A percentile compares a stretch with the other conserved stretches of the same genome.
phyloP scores from a whole-genome alignment of 148 eudicot genomes.

The Rheum nobile region DNA sequence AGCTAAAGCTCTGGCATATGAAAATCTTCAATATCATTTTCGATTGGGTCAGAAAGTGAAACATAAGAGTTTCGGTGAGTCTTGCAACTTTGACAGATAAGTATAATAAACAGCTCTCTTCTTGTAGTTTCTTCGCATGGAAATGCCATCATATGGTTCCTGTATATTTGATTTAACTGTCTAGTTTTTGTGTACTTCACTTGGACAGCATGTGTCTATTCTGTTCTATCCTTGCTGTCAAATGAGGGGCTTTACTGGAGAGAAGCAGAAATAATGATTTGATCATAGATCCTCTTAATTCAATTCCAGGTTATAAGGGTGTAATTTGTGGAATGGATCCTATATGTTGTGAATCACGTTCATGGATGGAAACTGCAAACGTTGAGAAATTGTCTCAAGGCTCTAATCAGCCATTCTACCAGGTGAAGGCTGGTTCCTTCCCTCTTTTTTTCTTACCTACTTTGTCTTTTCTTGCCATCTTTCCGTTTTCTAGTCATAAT shows the following conservation, averaged over 20 bases:
- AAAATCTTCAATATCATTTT: conserved; percentile 55
- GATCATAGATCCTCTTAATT: neutral
- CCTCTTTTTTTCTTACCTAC: neutral
- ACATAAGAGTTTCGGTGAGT: conserved; percentile 77
- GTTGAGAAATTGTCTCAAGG: conserved; percentile 64
- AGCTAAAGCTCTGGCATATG: conserved; percentile 65
- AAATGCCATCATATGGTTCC: neutral
- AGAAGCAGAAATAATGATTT: neutral
- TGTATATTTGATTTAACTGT: neutral
- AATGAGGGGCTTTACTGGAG: neutral
- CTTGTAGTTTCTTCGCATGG: neutral
- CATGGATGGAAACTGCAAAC: conserved; percentile 85
- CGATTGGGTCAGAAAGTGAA: conserved; percentile 92
- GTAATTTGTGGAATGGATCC: conserved; percentile 99
- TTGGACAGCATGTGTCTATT: neutral
- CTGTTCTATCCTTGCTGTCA: neutral
- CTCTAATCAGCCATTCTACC: conserved; percentile 88
- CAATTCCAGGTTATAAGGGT: conserved; percentile 60
- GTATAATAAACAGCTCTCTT: neutral
- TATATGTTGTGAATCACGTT: conserved; percentile 81
- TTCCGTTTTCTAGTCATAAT: neutral
- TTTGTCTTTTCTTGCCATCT: neutral
- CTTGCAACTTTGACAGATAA: neutral
- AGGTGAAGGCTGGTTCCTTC: conserved; percentile 31
- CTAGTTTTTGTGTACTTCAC: neutral